These are phyloP conservation scores for Lachnellula suecica DNA, from an alignment of 2,329 filamentous ascomycete species.

Conservation along the genomic window DNA sequence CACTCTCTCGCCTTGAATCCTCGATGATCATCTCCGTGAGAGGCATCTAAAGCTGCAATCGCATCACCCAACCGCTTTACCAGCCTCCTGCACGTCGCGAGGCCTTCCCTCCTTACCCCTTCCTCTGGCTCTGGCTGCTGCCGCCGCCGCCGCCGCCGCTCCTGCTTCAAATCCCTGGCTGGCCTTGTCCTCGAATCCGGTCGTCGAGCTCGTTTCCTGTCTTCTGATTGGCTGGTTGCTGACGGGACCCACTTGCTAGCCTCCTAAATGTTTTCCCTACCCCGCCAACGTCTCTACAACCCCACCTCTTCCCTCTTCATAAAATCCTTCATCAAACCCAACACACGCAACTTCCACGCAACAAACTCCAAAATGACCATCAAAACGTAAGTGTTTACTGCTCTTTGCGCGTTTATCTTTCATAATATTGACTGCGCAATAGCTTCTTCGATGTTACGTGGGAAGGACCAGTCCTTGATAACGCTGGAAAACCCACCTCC, in stretches of 20 bases:
- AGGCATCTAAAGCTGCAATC: too few relatives aligned
- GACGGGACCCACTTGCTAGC: too few relatives aligned
- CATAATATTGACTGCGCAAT: slow-evolving; percentile 21
- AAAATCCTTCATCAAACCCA: slow-evolving; percentile 37
- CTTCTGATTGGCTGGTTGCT: too few relatives aligned
- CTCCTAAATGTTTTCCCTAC: slow-evolving; percentile 9
- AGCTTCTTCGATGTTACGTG: slow-evolving; percentile 73
- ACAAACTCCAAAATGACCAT: slow-evolving; percentile 73
- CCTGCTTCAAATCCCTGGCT: too few relatives aligned
- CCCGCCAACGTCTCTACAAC: slow-evolving; percentile 30
- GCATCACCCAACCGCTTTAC: too few relatives aligned
- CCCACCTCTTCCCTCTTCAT: slow-evolving; percentile 40
- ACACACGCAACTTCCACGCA: slow-evolving; percentile 54
- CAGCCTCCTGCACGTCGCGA: too few relatives aligned
- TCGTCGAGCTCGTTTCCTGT: too few relatives aligned
- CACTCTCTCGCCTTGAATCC: too few relatives aligned
- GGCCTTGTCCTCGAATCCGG: too few relatives aligned
- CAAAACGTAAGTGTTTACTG: slow-evolving; percentile 59
- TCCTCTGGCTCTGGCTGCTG: too few relatives aligned
- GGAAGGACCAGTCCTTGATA: slow-evolving; percentile 70
- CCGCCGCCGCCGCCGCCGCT: too few relatives aligned
- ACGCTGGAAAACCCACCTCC: slow-evolving; percentile 53
- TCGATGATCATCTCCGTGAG: background rate
- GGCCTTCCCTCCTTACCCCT: too few relatives aligned
- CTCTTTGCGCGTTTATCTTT: slow-evolving; percentile 2